Conservation (phyloP, 1,139 yeast genomes). For the Kodamaea plutei region DNA sequence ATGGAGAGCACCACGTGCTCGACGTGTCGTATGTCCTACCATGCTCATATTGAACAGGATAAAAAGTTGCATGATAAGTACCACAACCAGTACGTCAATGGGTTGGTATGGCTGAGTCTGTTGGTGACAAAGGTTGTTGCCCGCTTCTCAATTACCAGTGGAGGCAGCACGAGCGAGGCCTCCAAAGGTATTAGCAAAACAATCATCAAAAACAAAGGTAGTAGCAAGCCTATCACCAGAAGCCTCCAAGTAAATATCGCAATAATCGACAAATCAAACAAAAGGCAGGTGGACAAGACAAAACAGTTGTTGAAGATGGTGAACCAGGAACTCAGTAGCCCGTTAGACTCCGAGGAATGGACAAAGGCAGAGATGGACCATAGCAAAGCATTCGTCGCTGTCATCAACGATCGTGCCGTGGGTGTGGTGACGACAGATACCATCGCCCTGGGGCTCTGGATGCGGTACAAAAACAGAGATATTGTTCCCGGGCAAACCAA, state of each 20-base stretch:
- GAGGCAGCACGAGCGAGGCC: no score
- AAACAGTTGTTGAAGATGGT: conserved; percentile 41
- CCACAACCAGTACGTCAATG: conserved; percentile 45
- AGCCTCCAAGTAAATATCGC: no score
- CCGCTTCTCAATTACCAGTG: no score
- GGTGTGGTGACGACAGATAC: conserved; percentile 51
- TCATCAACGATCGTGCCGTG: conserved; percentile 39
- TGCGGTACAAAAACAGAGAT: conserved; percentile 35
- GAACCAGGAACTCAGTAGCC: conserved; percentile 59
- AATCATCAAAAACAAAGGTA: no score
- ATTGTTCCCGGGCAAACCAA: conserved; percentile 35
- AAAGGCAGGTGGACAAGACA: conserved; percentile 19
- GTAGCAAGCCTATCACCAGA: no score
- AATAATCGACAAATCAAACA: conserved; percentile 14
- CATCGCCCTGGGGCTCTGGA: conserved; percentile 37
- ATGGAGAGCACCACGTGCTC: conserved; percentile 36
- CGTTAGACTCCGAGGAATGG: conserved; percentile 51
- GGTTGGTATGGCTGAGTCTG: conserved; percentile 38
- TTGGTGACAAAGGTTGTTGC: conserved; percentile 26
- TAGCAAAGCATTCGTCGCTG: conserved; percentile 47
- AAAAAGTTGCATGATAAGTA: conserved; percentile 43
- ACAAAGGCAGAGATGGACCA: conserved; percentile 13
- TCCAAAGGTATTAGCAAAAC: no score
- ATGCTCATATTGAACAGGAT: conserved; percentile 43
- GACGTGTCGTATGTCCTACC: conserved; percentile 60